phyloP scores from a whole-genome alignment of 2,329 filamentous ascomycete species.

The Aureobasidium zeae region DNA sequence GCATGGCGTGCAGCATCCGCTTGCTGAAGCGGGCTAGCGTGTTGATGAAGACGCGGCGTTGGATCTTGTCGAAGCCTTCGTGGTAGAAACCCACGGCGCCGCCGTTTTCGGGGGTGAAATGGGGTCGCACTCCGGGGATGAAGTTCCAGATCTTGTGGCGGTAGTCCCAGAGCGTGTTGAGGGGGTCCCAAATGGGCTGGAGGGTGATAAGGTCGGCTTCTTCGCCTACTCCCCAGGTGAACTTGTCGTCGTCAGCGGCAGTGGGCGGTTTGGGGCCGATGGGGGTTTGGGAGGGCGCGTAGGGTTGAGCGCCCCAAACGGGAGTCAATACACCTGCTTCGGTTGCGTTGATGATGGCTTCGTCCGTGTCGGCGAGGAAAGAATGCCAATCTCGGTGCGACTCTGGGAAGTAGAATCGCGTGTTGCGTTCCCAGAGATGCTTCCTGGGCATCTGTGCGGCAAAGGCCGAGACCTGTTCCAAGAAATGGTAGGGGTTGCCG shows the following conservation, averaged over 20 bases:
- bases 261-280: constrained; percentile 66
- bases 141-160: constrained; percentile 44
- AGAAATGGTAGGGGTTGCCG: constrained; percentile 72
- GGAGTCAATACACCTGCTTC: constrained; percentile 41
- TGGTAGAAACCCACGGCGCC: constrained; percentile 47
- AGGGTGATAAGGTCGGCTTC: constrained; percentile 87
- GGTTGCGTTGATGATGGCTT: constrained; percentile 32
- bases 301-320: constrained; percentile 77
- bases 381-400: constrained; percentile 42
- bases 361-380: constrained; percentile 37
- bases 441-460: constrained; percentile 47
- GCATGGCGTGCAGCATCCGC: constrained; percentile 75
- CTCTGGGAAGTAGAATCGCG: constrained; percentile 46
- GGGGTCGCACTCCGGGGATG: constrained; percentile 52
- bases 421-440: constrained; percentile 50
- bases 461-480: constrained; percentile 53
- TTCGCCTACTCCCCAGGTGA: constrained; percentile 79
- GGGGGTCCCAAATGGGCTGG: constrained; percentile 84
- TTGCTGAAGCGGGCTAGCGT: constrained; percentile 77
- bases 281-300: constrained; percentile 61
- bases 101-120: constrained; percentile 76
- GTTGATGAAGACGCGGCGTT: constrained; percentile 79
- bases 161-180: constrained; percentile 68
- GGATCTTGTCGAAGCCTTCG: constrained; percentile 39
- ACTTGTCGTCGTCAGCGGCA: constrained; percentile 67